Evolutionary conservation across 2,329 filamentous ascomycete species (phyloP).

Genomic region (Arachnomyces sp.): DNA sequence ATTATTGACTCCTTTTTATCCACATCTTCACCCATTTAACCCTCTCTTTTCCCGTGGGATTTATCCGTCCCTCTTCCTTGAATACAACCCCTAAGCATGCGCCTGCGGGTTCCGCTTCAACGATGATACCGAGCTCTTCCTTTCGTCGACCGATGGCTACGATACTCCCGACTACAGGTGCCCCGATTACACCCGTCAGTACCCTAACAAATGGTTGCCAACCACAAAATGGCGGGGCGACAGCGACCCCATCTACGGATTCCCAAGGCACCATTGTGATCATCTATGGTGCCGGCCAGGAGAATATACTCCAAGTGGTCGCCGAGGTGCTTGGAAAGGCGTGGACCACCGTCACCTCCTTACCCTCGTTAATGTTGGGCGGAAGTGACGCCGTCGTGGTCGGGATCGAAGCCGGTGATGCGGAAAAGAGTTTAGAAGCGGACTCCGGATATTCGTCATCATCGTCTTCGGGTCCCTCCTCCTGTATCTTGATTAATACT

Average conservation of each 20-base stretch:
- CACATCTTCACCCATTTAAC: too few relatives aligned
- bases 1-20: too few relatives aligned
- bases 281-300: conserved; percentile 63
- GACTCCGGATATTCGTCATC: conserved; percentile 43
- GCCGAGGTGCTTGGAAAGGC: conserved; percentile 73
- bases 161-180: conserved; percentile 20
- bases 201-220: conserved; percentile 13
- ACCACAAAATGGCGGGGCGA: background rate
- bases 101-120: too few relatives aligned
- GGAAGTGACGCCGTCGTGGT: conserved; percentile 59
- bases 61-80: too few relatives aligned
- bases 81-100: too few relatives aligned
- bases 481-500: conserved; percentile 65
- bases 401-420: conserved; percentile 52
- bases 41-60: too few relatives aligned
- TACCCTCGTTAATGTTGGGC: conserved; percentile 41
- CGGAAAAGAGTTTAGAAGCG: conserved; percentile 36
- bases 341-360: conserved; percentile 54
- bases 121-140: conserved; percentile 29
- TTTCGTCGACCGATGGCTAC: conserved; percentile 25
- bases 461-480: conserved; percentile 43
- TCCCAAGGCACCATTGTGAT: conserved; percentile 46
- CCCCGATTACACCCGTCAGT: conserved; percentile 13
- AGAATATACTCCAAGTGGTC: conserved; percentile 65
- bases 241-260: background rate